A percentile compares a stretch with the other conserved stretches of the same genome.
phyloP scores from a whole-genome alignment of 1,284 basidiomycete genomes.

The Apiotrichum porosum region DNA sequence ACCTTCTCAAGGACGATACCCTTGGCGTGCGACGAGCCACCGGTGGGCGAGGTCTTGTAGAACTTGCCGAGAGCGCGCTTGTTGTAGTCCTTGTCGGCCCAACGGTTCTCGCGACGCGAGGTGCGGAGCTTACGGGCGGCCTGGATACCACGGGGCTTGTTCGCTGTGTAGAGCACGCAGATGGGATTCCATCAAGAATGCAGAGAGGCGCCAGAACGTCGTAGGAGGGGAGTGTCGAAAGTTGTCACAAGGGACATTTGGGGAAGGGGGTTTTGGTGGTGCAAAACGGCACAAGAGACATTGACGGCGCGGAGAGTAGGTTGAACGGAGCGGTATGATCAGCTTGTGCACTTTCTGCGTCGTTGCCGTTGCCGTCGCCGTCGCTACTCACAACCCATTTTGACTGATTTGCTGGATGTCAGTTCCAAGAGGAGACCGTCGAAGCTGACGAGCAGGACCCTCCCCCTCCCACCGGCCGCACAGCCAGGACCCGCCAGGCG shows the following conservation, averaged over 20 bases:
- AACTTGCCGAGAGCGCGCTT: constrained; percentile 99
- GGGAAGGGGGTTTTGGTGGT: background rate
- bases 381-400: constrained; percentile 48
- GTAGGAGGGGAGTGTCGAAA: background rate
- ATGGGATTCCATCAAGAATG: too few species aligned
- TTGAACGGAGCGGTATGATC: constrained; percentile 1
- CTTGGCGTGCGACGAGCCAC: constrained; percentile 99
- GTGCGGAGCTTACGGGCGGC: constrained; percentile 98
- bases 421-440: constrained; percentile 4
- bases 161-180: too few species aligned
- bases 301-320: background rate
- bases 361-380: background rate
- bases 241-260: too few species aligned
- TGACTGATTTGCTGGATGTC: constrained; percentile 38
- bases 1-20: constrained; percentile 98
- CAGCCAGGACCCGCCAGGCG: too few species aligned
- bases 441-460: too few species aligned
- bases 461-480: too few species aligned
- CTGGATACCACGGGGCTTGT: constrained; percentile 99
- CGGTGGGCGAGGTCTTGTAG: constrained; percentile 99
- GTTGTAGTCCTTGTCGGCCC: constrained; percentile 99
- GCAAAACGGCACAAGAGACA: background rate
- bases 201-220: background rate
- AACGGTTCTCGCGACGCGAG: constrained; percentile 92
- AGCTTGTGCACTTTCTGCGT: constrained; percentile 1